Base-by-base conservation (phyloP, 2,329 filamentous ascomycete genomes). In the Zymoseptoria passerinii region DNA sequence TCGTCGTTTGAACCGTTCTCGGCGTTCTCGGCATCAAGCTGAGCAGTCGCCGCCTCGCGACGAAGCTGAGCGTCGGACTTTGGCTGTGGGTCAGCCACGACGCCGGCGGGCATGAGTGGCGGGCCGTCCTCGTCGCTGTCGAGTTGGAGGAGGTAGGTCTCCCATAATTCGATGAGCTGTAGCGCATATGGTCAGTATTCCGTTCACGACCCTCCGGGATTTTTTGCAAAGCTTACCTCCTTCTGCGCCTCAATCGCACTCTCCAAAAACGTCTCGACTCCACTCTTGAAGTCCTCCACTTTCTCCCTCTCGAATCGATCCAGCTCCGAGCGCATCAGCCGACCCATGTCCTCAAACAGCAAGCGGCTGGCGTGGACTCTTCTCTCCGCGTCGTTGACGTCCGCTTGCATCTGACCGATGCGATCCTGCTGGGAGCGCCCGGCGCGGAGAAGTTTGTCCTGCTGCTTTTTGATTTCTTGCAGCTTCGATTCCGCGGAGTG, bases 251-350 rank as follows among this genome's bases (percentile, higher is more conserved):
- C 94, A 3, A 99, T 91, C 3, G 94, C 90, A 69, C 94, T 92
- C 78, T 99, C 94, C 67, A 99, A 75, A 75, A 96, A 99, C 1
- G 94, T 99, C 78, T 99, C 94, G 1, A 99, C 92, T 0, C 92
- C 92, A 62, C 89, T 94, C 80, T 99, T 99, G 75, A 99, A 99
- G 72, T 99, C 94, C 72, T 99, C 94, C 2, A 99, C 94, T 79
- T 99, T 99, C 76, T 99, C 94, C 67, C 83, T 84, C 77, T 99
- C 94, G 70, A 99, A 99, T 18, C 92, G 82, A 68, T 97, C 94
- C 65, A 99, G 80, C 74, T 99, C 94, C 40, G 81, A 81, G 60
- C 90, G 85, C 91, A 99, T 94, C 70, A 96, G 77, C 10, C 91
- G 82, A 13, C 94, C 94, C 92, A 99, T 97, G 70, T 99, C 94